Base-by-base conservation (phyloP, 2,329 filamentous ascomycete genomes). In the Zopfia rhizophila region DNA sequence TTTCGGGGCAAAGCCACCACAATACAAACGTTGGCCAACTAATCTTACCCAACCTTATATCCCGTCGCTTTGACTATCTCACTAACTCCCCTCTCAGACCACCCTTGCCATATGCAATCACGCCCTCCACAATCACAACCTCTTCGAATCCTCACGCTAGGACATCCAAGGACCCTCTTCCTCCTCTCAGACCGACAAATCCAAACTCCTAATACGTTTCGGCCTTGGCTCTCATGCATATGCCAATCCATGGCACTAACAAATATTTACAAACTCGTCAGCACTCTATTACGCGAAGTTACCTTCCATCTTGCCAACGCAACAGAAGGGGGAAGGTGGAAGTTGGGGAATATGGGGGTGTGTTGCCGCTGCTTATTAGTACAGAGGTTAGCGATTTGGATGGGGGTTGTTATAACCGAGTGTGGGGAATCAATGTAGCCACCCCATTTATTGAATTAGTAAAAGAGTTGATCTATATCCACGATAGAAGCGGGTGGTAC, bases 211-310 rank as follows among this genome's bases (percentile, higher is more conserved):
- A 18, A 70, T 72, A 63, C 69, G 68, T 37, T 73, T 72, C 46
- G 66, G 69, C 1, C 46, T 66, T 1, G 69, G 69, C 1, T 57
- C 58, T 55, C 63, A 41, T 73, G 68, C 38, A 67, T 73, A n/a
- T 69, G 70, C 5, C 67, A 68, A 41, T 69, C 56, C 4, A 52
- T 73, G 6, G 70, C 68, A 0, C 58, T 59, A 40, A 63, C 62
- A 2, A 69, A 70, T 41, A 71, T 72, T 3, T 66, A 65, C 37
- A 72, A 72, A 37, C 13, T 70, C 23, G 40, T 56, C 35, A 69
- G 59, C 33, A 69, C 66, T 2, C 37, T 72, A 23, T 49, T 71
- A 3, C 45, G 36, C 5, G 50, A 63, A n/a, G 72, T 65, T 33
- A 50, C 59, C 6, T 66, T 72, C 40, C 50, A 64, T 30, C 38